Conservation (phyloP, 768 basidiomycete species). For the Calocybe cyanea region DNA sequence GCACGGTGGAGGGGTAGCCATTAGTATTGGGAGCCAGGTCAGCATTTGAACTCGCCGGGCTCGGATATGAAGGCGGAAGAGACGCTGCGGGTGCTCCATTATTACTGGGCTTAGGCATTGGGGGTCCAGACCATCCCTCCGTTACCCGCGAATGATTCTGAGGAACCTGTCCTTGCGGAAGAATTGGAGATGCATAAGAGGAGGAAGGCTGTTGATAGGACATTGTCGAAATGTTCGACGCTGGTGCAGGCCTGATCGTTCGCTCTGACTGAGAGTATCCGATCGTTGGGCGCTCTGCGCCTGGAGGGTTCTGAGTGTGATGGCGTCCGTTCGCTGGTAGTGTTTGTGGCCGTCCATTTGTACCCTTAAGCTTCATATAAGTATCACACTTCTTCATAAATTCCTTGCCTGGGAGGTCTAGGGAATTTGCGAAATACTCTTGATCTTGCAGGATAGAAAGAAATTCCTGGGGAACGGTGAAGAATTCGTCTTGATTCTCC, state of each 20-base stretch:
- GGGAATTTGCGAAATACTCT: conserved; percentile 83
- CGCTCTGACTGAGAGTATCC: conserved; percentile 38
- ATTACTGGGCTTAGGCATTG: conserved; percentile 36
- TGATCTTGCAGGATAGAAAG: conserved; percentile 83
- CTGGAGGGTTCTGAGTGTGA: conserved; percentile 29
- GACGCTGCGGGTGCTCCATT: conserved; percentile 33
- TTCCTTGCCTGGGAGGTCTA: conserved; percentile 92
- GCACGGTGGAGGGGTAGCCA: conserved; percentile 47
- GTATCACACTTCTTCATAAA: conserved; percentile 93
- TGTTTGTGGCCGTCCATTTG: conserved; percentile 49
- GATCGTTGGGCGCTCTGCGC: conserved; percentile 44
- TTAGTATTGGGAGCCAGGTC: conserved; percentile 44
- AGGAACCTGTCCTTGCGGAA: conserved; percentile 33
- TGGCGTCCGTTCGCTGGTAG: conserved; percentile 36
- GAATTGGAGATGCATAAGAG: conserved; percentile 37
- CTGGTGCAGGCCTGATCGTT: conserved; percentile 36
- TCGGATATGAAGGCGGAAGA: conserved; percentile 51
- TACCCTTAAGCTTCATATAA: conserved; percentile 73
- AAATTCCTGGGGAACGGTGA: conserved; percentile 91
- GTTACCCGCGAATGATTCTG: conserved; percentile 16
- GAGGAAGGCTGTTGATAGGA: conserved; percentile 29
- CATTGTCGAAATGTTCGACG: conserved; percentile 33
- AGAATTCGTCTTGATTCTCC: conserved; percentile 94
- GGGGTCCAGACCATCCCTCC: conserved; percentile 43
- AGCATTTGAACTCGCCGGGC: conserved; percentile 37